Base-by-base conservation (phyloP, 2,329 filamentous ascomycete species). In the Geoglossum cookeanum region DNA sequence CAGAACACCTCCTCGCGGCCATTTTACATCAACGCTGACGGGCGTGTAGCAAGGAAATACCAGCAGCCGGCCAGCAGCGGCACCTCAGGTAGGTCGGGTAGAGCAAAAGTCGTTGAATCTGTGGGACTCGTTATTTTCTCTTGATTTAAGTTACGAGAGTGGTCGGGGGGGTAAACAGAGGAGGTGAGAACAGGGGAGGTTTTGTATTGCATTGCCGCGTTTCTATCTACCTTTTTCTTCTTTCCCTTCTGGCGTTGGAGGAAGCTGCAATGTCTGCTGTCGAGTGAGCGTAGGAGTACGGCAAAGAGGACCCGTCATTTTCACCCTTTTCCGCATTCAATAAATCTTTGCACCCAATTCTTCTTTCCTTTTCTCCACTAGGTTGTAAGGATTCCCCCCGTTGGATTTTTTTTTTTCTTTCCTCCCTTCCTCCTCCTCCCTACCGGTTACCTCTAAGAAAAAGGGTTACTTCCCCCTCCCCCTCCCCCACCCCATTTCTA, bases 41-140 rank as follows among this genome's bases (percentile, higher is more conserved):
- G 54, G 44, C 54, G 54, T 44, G 44, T 55, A 55, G 37, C 44
- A 55, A 47, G 54, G 49, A 33, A 22, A 22, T 22, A 22, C 9
- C 49, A 37, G 3, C 30, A 32, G 49, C 13, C 55, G 2, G 37
- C 35, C 9, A 45, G 4, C 47, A 55, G 13, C 58, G 17, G 48
- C 62, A 57, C 35, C 55, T 3, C 29, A 9, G 30, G 11, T 39
- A n/a, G 33, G 52, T 15, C 32, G 59, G 39, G 68, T 69, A 27
- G 72, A 60, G 70, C 77, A 61, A 62, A 60, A 30, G 64, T 65
- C 51, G 56, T 68, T 63, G 61, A 71, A 57, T 73, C 71, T 59
- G 65, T 84, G 79, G 78, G 79, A 81, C 61, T 74, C 77, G 11
- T 67, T 83, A 15, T 83, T 80, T 79, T 79, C 73, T 60, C 64